Conservation (phyloP, 139 green algal species). For the Zygnema cylindricum region DNA sequence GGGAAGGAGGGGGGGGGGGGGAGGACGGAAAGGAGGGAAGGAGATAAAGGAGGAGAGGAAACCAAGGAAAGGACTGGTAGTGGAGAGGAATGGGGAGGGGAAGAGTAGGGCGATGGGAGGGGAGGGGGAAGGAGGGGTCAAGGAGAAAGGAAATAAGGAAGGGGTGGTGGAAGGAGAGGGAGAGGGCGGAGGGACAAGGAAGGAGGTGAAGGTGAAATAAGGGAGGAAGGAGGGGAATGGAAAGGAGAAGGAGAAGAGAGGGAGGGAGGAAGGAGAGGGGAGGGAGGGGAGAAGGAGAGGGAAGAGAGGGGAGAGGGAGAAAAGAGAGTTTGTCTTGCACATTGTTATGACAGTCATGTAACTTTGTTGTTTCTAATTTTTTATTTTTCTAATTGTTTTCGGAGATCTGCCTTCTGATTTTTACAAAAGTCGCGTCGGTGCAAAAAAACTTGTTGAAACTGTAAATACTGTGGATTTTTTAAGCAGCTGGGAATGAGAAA, state of each 20-base stretch:
- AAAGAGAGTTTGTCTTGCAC: neutral
- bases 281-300: neutral
- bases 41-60: neutral
- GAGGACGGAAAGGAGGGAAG: neutral
- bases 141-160: neutral
- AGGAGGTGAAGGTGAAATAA: neutral
- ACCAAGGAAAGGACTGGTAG: neutral
- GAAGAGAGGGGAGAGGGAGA: neutral
- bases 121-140: neutral
- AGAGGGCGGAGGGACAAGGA: neutral
- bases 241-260: neutral
- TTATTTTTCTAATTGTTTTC: too few relatives aligned
- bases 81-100: neutral
- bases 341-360: neutral
- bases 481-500: too few relatives aligned
- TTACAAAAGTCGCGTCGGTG: too few relatives aligned
- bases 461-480: too few relatives aligned
- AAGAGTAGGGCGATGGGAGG: neutral
- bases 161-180: neutral
- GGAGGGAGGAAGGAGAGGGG: neutral
- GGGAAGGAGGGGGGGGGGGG: neutral
- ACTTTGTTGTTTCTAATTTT: too few relatives aligned
- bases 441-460: too few relatives aligned
- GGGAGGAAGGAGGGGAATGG: neutral
- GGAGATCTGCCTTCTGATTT: too few relatives aligned